phyloP scores from a whole-genome alignment of 805 yeast species.

The Wickerhamomyces ciferrii region DNA sequence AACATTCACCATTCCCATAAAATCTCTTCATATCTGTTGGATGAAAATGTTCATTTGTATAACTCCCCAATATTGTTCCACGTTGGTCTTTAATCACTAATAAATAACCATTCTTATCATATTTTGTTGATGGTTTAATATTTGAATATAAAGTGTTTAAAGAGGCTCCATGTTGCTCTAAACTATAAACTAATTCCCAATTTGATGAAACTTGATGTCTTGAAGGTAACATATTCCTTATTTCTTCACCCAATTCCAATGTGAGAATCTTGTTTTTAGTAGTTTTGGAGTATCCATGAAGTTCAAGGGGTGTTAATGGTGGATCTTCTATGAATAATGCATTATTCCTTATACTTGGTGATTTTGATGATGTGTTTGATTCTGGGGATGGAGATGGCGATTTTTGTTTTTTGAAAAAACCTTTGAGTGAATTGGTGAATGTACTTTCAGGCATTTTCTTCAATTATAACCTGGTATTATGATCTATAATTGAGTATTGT shows the following conservation, averaged over 20 bases:
- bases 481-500: too few species aligned
- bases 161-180: constrained; percentile 91
- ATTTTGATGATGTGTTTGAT: not conserved
- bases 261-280: constrained; percentile 57
- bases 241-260: constrained; percentile 69
- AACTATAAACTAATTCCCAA: constrained; percentile 78
- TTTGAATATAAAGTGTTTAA: constrained; percentile 68
- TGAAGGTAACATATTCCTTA: constrained; percentile 69
- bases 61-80: constrained; percentile 72
- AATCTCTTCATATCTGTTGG: constrained; percentile 70
- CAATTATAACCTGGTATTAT: too few species aligned
- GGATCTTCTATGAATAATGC: constrained; percentile 5
- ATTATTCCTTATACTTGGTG: not conserved
- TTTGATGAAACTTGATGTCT: constrained; percentile 70
- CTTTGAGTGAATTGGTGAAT: not conserved
- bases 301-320: constrained; percentile 49
- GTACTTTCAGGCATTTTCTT: too few species aligned
- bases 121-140: constrained; percentile 36
- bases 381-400: constrained; percentile 1
- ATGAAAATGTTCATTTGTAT: constrained; percentile 64
- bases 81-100: constrained; percentile 63
- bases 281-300: constrained; percentile 54
- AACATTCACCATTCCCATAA: constrained; percentile 94
- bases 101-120: constrained; percentile 63
- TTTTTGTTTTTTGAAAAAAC: not conserved